Evolutionary conservation across 306 rosid genomes (phyloP), one percentile per base, ranked within the genome.

Genomic region (Corylus avellana): DNA sequence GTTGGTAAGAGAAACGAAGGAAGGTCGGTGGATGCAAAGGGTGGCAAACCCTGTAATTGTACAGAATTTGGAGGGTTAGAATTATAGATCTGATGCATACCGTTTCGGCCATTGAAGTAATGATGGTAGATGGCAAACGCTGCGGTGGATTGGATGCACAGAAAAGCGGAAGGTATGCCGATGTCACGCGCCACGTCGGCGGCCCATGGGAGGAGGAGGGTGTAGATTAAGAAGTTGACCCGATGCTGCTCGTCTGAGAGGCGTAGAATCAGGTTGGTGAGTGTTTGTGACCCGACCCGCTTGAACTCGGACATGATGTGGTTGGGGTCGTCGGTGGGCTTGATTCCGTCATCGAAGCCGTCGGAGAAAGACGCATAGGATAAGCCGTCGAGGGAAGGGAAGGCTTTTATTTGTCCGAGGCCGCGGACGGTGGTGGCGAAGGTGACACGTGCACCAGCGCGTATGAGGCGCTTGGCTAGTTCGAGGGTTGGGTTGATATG

Each of bases 281-380:
- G 77, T 37, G 69, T 18, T 57, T 58, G 67, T 29, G 76, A 53
- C 7, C 76, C 10, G 13, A 73, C 64, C 25, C 76, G 76, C 64
- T 73, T 73, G 47, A 50, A 14, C 42, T 73, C 29, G 63, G 64
- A 54, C 47, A 53, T 53, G 63, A 73, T 8, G 22, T 51, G 17
- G 16, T 16, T 2, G 48, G 0, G 64, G 58, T 73, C 64, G 10
- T 73, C 49, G 7, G 17, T 29, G 64, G 49, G 76, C 53, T 53
- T 53, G 16, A 1, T 73, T 54, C 64, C 64, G 7, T 73, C 47
- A 4, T 73, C 76, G 17, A 73, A 73, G 63, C 76, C 76, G 17
- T 73, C 76, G 13, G 64, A 73, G 76, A 73, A 73, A 46, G 50
- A 29, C 29, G 64, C 76, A 18, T 7, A 73, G 47, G 76, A 73